phyloP scores from a whole-genome alignment of 2,329 filamentous ascomycete genomes.

The Fusarium haematococcum region DNA sequence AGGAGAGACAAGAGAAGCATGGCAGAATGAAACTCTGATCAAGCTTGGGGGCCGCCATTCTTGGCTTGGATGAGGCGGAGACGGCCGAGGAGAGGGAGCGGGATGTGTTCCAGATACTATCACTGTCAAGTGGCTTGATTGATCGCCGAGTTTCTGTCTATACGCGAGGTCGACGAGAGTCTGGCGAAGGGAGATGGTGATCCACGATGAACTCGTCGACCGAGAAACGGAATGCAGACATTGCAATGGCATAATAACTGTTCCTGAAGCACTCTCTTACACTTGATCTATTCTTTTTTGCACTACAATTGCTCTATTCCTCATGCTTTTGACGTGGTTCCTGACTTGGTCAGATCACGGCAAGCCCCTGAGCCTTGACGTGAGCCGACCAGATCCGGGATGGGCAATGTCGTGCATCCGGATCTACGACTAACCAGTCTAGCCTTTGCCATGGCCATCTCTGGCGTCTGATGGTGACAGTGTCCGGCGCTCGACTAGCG shows the following conservation, averaged over 20 bases:
- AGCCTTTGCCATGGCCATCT: slow-evolving; percentile 19
- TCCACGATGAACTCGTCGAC: neutral
- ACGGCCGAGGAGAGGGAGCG: neutral
- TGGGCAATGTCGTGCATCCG: slow-evolving; percentile 35
- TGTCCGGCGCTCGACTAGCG: slow-evolving; percentile 1
- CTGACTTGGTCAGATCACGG: neutral
- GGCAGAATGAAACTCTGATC: neutral
- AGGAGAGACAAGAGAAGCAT: neutral
- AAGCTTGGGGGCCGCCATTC: neutral
- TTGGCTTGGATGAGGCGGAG: neutral
- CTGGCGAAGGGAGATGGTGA: neutral
- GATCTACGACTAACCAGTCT: slow-evolving; percentile 7
- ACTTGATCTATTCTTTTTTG: neutral
- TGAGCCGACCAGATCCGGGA: slow-evolving; percentile 20
- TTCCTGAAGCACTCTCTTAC: neutral
- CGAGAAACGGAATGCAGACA: neutral
- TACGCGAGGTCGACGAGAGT: neutral
- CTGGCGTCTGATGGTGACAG: slow-evolving; percentile 14
- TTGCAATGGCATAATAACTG: neutral
- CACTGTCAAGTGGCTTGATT: neutral
- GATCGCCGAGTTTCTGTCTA: neutral
- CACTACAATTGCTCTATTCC: neutral
- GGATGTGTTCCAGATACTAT: neutral
- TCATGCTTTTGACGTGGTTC: neutral
- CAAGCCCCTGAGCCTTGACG: neutral